These are phyloP conservation scores for Suillus subalutaceus DNA, from an alignment of 768 basidiomycete species.

Conservation along the genomic window DNA sequence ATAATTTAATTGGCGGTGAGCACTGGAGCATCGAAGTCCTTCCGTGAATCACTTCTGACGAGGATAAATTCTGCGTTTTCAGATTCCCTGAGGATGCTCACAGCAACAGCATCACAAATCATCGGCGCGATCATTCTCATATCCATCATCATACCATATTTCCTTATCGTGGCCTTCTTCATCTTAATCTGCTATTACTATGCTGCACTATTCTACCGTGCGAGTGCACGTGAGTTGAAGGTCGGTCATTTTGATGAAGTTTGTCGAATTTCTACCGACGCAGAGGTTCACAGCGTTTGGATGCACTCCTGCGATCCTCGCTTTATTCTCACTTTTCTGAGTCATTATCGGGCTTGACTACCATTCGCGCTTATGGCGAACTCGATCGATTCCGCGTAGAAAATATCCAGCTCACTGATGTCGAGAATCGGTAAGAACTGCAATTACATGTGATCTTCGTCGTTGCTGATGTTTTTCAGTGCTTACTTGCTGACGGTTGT, in stretches of 20 bases:
- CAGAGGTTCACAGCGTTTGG: constrained; percentile 35
- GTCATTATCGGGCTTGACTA: constrained; percentile 82
- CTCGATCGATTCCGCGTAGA: constrained; percentile 71
- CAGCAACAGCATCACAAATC: constrained; percentile 63
- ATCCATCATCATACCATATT: constrained; percentile 79
- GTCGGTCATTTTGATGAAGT: constrained; percentile 32
- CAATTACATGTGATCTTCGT: constrained; percentile 23
- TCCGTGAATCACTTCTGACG: not conserved
- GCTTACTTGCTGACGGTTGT: constrained; percentile 88
- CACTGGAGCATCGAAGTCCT: constrained; percentile 23
- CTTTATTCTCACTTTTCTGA: constrained; percentile 46
- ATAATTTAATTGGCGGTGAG: constrained; percentile 59
- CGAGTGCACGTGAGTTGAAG: constrained; percentile 87
- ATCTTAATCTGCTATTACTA: constrained; percentile 66
- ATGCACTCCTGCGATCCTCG: constrained; percentile 56
- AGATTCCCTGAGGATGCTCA: constrained; percentile 78
- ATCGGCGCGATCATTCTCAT: constrained; percentile 80
- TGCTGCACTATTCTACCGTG: constrained; percentile 81
- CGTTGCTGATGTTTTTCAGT: constrained; percentile 26
- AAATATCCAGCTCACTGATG: constrained; percentile 75
- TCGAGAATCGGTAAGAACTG: constrained; percentile 70
- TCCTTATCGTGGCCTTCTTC: constrained; percentile 72
- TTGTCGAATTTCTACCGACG: constrained; percentile 2
- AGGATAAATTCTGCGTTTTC: constrained; percentile 1
- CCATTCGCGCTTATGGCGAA: constrained; percentile 89